Percentiles rank a stretch among this genome's conserved stretches.
Evolutionary conservation across 139 green algal species (phyloP).

Genomic region (Deuterostichococcus epilithicus): DNA sequence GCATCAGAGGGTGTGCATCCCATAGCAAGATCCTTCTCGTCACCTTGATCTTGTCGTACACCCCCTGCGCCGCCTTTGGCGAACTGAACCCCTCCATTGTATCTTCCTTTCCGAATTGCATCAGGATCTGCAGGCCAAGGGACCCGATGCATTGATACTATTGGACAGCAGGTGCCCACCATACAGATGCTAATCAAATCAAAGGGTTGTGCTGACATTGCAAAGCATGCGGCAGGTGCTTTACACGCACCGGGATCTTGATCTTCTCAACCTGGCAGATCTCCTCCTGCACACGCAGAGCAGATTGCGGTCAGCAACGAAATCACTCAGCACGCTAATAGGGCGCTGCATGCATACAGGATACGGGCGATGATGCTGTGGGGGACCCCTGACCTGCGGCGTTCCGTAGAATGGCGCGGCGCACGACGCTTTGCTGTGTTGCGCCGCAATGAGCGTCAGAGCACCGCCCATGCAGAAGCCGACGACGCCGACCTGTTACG

Average conservation of each 20-base stretch:
- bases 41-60: constrained; percentile 36
- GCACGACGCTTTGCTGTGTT: constrained; percentile 44
- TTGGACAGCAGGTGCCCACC: no score
- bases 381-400: constrained; percentile 12
- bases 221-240: no score
- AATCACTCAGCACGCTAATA: neutral
- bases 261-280: constrained; percentile 36
- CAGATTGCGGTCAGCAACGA: no score
- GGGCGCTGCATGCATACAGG: neutral
- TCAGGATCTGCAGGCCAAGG: no score
- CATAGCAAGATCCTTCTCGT: neutral
- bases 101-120: constrained; percentile 39
- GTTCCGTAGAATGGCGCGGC: constrained; percentile 66
- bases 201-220: no score
- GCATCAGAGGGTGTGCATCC: no score
- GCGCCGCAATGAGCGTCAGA: constrained; percentile 47
- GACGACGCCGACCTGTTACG: constrained; percentile 51
- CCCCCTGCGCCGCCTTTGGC: constrained; percentile 17
- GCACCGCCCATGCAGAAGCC: constrained; percentile 78
- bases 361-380: neutral
- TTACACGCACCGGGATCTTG: constrained; percentile 42
- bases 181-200: no score
- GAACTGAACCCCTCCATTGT: constrained; percentile 40
- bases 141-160: no score
- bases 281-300: constrained; percentile 2